Percentiles rank a stretch among this genome's conserved stretches.
phyloP scores from a whole-genome alignment of 139 green algal species.

The Chlorella sp. region DNA sequence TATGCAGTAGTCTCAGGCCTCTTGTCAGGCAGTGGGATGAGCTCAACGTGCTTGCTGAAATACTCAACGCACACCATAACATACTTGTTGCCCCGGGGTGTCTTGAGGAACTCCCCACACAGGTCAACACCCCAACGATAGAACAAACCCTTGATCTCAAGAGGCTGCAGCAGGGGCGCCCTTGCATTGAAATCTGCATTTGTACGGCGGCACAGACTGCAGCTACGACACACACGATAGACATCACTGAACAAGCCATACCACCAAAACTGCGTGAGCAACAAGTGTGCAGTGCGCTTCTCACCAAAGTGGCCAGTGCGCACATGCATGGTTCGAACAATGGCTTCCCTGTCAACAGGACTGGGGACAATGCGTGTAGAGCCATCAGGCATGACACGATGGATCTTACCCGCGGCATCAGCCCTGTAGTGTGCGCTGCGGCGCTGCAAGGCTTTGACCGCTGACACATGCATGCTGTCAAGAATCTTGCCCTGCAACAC shows the following conservation, averaged over 20 bases:
- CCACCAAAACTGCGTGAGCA: conserved; percentile 5
- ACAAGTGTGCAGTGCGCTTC: not conserved
- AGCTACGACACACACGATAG: too few relatives aligned
- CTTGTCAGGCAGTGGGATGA: conserved; percentile 16
- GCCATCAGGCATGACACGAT: too few relatives aligned
- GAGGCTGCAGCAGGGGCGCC: conserved; percentile 6
- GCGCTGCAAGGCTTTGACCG: too few relatives aligned
- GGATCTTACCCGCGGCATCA: too few relatives aligned
- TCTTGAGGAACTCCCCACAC: conserved; percentile 5
- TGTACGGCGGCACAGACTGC: too few relatives aligned
- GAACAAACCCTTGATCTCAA: conserved; percentile 13
- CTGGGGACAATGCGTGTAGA: too few relatives aligned
- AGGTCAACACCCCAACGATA: conserved; percentile 24
- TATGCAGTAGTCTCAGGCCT: not conserved
- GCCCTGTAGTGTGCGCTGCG: too few relatives aligned
- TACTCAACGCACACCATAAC: conserved; percentile 29
- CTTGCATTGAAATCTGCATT: not conserved
- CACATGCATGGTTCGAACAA: not conserved
- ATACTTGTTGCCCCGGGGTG: conserved; percentile 12
- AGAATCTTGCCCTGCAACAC: too few relatives aligned
- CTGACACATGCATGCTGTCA: too few relatives aligned
- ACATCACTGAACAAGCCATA: too few relatives aligned
- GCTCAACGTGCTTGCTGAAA: conserved; percentile 15
- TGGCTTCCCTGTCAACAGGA: not conserved
- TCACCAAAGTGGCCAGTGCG: not conserved